A percentile compares a stretch with the other conserved stretches of the same genome.
Evolutionary conservation across 2,329 filamentous ascomycete genomes (phyloP).

Genomic region (Grosmannia clavigera): DNA sequence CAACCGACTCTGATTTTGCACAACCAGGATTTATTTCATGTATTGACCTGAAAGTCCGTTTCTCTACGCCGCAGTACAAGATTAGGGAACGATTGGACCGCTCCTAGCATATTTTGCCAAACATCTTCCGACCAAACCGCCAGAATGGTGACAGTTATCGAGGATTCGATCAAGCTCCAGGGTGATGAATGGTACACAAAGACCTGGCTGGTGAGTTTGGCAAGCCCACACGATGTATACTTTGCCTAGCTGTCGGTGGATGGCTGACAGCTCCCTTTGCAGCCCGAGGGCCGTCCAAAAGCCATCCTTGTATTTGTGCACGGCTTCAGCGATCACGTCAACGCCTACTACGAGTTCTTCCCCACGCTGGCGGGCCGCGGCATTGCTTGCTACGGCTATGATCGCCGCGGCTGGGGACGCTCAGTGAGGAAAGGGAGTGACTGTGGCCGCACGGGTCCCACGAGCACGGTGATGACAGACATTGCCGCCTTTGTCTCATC

Average conservation of each 20-base stretch:
- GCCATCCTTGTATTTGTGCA: slow-evolving; percentile 76
- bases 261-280: not conserved
- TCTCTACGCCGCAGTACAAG: not conserved
- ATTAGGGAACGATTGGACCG: not conserved
- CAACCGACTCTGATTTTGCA: no score
- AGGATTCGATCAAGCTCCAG: slow-evolving; percentile 36
- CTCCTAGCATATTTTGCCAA: not conserved
- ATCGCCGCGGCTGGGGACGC: slow-evolving; percentile 83
- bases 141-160: slow-evolving; percentile 28
- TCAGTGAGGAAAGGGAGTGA: slow-evolving; percentile 50
- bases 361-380: slow-evolving; percentile 53
- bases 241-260: not conserved
- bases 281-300: slow-evolving; percentile 2
- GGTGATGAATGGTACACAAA: slow-evolving; percentile 40
- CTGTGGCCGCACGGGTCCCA: slow-evolving; percentile 62
- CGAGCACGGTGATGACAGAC: slow-evolving; percentile 59
- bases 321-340: slow-evolving; percentile 79
- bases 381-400: slow-evolving; percentile 66
- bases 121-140: not conserved
- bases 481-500: slow-evolving; percentile 61
- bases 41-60: not conserved
- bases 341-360: slow-evolving; percentile 67
- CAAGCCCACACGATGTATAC: not conserved
- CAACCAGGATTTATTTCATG: not conserved
- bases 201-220: slow-evolving; percentile 41